Evolutionary conservation across 1,284 basidiomycete species (phyloP).

Genomic region (Meripilus lineatus): DNA sequence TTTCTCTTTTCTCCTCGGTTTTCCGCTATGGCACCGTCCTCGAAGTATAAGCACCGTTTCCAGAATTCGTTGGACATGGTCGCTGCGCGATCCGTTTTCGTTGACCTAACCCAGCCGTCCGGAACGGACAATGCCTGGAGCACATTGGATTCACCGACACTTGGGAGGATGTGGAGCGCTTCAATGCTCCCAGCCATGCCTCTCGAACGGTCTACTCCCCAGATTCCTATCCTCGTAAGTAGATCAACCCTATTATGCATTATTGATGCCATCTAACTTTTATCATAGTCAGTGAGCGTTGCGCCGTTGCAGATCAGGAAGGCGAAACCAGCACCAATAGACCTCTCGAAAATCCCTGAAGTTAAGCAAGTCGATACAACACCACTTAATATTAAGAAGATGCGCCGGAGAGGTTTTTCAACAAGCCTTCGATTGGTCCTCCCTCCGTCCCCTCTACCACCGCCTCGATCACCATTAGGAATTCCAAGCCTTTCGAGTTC

Average conservation of each 20-base stretch:
- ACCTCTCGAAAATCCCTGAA: too few relatives aligned
- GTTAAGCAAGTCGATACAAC: conserved; percentile 10
- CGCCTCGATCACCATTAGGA: conserved; percentile 8
- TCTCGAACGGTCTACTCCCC: background rate
- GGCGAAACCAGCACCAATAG: too few relatives aligned
- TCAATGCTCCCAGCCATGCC: background rate
- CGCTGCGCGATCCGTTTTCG: conserved; percentile 29
- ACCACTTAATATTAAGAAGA: conserved; percentile 26
- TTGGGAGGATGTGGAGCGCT: conserved; percentile 14
- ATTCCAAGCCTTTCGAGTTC: conserved; percentile 16
- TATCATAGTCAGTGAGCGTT: too few relatives aligned
- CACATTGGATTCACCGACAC: conserved; percentile 22
- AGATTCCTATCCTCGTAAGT: conserved; percentile 2
- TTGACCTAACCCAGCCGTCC: conserved; percentile 21
- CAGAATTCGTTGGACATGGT: conserved; percentile 26
- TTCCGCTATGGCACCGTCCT: conserved; percentile 18
- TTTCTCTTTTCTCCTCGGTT: conserved; percentile 5
- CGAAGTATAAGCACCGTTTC: conserved; percentile 19
- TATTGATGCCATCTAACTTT: too few relatives aligned
- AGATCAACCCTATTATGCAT: too few relatives aligned
- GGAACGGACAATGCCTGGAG: conserved; percentile 29
- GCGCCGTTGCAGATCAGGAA: conserved; percentile 12
- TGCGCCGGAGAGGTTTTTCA: conserved; percentile 23
- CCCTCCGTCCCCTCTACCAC: conserved; percentile 19
- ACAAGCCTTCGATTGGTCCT: conserved; percentile 24